Conservation (phyloP, 2,329 filamentous ascomycete genomes). For the Sporothrix brunneoviolacea region DNA sequence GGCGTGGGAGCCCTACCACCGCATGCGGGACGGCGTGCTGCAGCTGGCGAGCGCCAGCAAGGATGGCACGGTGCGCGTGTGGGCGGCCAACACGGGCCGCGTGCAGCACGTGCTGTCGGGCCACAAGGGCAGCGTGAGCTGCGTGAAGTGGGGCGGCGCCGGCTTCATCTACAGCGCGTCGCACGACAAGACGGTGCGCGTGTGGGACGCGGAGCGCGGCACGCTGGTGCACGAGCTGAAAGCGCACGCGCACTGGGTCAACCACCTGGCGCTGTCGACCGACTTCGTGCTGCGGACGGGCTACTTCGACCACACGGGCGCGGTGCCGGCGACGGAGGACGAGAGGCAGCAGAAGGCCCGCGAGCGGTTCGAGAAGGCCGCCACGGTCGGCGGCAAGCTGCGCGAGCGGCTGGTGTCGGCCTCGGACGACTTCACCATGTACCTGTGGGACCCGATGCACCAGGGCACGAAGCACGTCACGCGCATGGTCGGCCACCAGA, state of each 20-base stretch:
- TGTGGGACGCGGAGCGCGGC: constrained; percentile 79
- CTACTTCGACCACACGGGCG: constrained; percentile 75
- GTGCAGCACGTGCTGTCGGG: constrained; percentile 80
- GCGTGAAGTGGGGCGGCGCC: constrained; percentile 90
- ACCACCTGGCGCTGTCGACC: constrained; percentile 87
- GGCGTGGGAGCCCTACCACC: constrained; percentile 89
- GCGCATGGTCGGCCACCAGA: constrained; percentile 89
- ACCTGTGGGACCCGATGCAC: constrained; percentile 78
- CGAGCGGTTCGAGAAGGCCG: constrained; percentile 78
- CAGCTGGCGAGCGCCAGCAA: constrained; percentile 83
- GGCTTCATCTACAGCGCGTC: constrained; percentile 77
- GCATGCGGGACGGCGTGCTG: constrained; percentile 66
- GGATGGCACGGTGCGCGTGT: constrained; percentile 80
- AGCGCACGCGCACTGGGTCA: constrained; percentile 85
- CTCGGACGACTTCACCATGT: constrained; percentile 87
- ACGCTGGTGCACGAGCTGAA: constrained; percentile 69
- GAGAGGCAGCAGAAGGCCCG: constrained; percentile 69
- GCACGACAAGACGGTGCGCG: constrained; percentile 86
- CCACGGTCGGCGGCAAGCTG: constrained; percentile 66
- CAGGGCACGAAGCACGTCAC: constrained; percentile 74
- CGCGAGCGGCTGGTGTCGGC: constrained; percentile 84
- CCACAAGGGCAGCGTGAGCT: constrained; percentile 83
- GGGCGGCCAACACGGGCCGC: constrained; percentile 70
- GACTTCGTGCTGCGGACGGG: constrained; percentile 82
- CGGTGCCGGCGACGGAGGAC: constrained; percentile 59